Percentiles rank a stretch among this genome's conserved stretches.
Evolutionary conservation across 2,329 filamentous ascomycete genomes (phyloP).

Genomic region (Alternaria sp.): DNA sequence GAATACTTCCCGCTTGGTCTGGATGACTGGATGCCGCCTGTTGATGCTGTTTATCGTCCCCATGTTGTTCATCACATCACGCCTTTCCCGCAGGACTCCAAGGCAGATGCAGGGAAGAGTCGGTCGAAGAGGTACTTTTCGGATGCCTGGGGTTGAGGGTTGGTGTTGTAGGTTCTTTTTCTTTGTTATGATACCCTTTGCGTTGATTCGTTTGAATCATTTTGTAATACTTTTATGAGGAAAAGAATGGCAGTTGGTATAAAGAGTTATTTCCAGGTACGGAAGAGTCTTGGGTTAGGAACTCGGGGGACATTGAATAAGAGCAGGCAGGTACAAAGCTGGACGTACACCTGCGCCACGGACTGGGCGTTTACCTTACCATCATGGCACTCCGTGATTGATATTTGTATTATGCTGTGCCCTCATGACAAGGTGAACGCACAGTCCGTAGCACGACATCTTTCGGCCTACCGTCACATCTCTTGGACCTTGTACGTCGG

Average conservation of each 20-base stretch:
- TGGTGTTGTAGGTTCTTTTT: neutral
- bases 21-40: conserved; percentile 91
- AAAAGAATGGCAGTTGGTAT: neutral
- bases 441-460: conserved; percentile 12
- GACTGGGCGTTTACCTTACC: conserved; percentile 16
- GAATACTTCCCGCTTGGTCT: conserved; percentile 93
- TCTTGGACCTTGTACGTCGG: conserved; percentile 3
- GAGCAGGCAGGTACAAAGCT: neutral
- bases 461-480: neutral
- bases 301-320: neutral
- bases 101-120: conserved; percentile 52
- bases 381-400: neutral
- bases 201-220: neutral
- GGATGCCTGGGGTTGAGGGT: conserved; percentile 38
- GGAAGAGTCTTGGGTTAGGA: neutral
- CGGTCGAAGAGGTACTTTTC: conserved; percentile 59
- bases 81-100: conserved; percentile 56
- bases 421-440: neutral
- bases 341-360: neutral
- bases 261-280: neutral
- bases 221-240: conserved; percentile 3
- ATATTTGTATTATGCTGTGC: neutral
- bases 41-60: conserved; percentile 87
- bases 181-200: conserved; percentile 10
- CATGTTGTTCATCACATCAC: conserved; percentile 90